Conservation (phyloP, 2,329 filamentous ascomycete species). For the Fonsecaea erecta region DNA sequence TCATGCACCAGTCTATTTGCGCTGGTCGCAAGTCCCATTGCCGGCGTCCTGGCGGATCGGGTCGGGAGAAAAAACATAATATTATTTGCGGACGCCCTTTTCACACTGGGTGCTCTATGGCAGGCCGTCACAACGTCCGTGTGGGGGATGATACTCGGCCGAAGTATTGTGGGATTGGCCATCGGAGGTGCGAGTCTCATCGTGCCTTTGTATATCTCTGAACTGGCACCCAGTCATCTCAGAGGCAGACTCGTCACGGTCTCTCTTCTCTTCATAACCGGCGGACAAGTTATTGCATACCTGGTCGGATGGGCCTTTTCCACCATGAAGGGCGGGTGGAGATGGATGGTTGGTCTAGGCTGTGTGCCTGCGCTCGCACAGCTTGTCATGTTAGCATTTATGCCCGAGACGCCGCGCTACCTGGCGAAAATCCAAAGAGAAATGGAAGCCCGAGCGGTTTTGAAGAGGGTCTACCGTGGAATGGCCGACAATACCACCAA, state of each 20-base stretch:
- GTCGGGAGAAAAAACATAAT: slow-evolving; percentile 55
- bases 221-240: slow-evolving; percentile 76
- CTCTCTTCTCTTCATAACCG: slow-evolving; percentile 79
- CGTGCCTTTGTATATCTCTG: slow-evolving; percentile 84
- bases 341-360: slow-evolving; percentile 89
- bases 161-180: slow-evolving; percentile 54
- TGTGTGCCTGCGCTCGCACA: slow-evolving; percentile 77
- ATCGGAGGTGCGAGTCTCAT: slow-evolving; percentile 69
- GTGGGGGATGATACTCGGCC: slow-evolving; percentile 52
- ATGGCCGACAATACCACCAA: slow-evolving; percentile 45
- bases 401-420: slow-evolving; percentile 91
- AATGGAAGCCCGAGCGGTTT: slow-evolving; percentile 66
- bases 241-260: slow-evolving; percentile 82
- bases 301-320: slow-evolving; percentile 76
- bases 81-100: slow-evolving; percentile 52
- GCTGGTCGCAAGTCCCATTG: slow-evolving; percentile 60
- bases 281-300: slow-evolving; percentile 89
- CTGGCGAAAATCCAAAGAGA: slow-evolving; percentile 71
- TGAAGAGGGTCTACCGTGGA: slow-evolving; percentile 66
- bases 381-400: slow-evolving; percentile 66
- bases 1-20: slow-evolving; percentile 63
- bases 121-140: slow-evolving; percentile 50
- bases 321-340: slow-evolving; percentile 70
- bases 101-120: slow-evolving; percentile 50
- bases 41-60: slow-evolving; percentile 57